A percentile compares a stretch with the other conserved stretches of the same genome.
Evolutionary conservation across 2,329 filamentous ascomycete species (phyloP).

Genomic region (Monilinia polystroma): DNA sequence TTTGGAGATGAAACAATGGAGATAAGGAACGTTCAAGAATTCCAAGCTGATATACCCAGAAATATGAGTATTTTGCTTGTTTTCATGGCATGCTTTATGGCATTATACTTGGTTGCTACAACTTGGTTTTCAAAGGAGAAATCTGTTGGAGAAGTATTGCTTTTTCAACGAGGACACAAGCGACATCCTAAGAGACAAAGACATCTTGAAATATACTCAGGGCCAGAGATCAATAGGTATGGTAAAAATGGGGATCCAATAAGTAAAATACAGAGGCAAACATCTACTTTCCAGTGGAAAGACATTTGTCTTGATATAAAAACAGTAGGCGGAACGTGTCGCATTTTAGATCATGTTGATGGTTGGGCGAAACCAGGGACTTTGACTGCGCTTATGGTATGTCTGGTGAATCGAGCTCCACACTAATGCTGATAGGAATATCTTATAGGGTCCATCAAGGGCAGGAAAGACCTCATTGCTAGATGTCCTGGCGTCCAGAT

Average conservation of each 20-base stretch:
- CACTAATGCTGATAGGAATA: not conserved
- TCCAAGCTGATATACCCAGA: conserved; percentile 22
- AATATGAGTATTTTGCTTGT: conserved; percentile 69
- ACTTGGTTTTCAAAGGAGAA: conserved; percentile 64
- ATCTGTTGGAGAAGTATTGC: conserved; percentile 73
- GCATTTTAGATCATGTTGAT: conserved; percentile 66
- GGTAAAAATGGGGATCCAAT: not conserved
- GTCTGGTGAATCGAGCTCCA: not conserved
- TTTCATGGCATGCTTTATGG: conserved; percentile 62
- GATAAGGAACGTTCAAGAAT: not conserved
- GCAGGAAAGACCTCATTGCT: conserved; percentile 85
- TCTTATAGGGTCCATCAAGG: conserved; percentile 44
- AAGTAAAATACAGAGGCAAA: conserved; percentile 19
- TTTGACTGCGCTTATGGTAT: conserved; percentile 63
- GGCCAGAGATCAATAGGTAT: conserved; percentile 26
- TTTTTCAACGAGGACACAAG: conserved; percentile 70
- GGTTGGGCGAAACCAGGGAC: conserved; percentile 72
- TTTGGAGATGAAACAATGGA: too few relatives aligned
- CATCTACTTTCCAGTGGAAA: conserved; percentile 31
- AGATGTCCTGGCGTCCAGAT: conserved; percentile 75
- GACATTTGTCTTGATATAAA: conserved; percentile 68
- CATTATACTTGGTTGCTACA: conserved; percentile 61
- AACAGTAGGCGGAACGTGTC: conserved; percentile 60
- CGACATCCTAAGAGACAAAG: conserved; percentile 22
- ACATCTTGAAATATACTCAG: conserved; percentile 22